Evolutionary conservation across 768 basidiomycete species (phyloP), one percentile per base, ranked within the genome.

Genomic region (Plicaturopsis crispa): DNA sequence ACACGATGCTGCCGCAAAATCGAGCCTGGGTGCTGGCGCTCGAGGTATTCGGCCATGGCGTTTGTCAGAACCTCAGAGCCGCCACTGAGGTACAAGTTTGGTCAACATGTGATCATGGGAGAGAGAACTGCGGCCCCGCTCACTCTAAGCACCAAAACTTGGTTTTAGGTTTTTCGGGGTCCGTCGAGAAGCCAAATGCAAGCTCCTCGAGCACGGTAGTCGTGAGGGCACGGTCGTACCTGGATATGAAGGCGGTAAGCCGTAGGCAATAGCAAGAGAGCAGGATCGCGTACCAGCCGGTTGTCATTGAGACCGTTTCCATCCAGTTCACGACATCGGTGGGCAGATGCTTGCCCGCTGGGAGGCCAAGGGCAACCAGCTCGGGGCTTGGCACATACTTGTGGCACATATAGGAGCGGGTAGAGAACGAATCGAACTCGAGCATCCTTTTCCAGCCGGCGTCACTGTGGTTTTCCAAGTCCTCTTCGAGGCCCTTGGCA

Each of bases 151-250:
- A 36, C 35, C 26, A 24, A 22, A 23, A 51, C 37, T 4, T 14
- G 18, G 21, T 44, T 34, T n/a, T n/a, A n/a, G 12, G 44, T 48
- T 10, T 44, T 36, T 4, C 42, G 33, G 6, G 44, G 43, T 28
- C 36, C 33, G 6, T 20, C 21, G 16, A 44, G 47, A n/a, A n/a
- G 22, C 45, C 50, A 19, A 61, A 62, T 2, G 50, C 50, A 16
- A 65, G 22, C 4, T 46, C 39, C 4, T 43, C 53, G n/a, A 68
- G 44, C n/a, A 68, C 54, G 1, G 51, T 44, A 44, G 67, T 64
- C 1, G 58, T 44, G 30, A 67, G 46, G 12, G 53, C 53, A 1
- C 53, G 52, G 39, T 68, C 60, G 43, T 56, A 68, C 41, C 47
- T n/a, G n/a, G n/a, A n/a, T n/a, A n/a, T n/a, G n/a, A n/a, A n/a